phyloP scores from a whole-genome alignment of 2,329 filamentous ascomycete genomes.

The Diaporthe ilicicola region DNA sequence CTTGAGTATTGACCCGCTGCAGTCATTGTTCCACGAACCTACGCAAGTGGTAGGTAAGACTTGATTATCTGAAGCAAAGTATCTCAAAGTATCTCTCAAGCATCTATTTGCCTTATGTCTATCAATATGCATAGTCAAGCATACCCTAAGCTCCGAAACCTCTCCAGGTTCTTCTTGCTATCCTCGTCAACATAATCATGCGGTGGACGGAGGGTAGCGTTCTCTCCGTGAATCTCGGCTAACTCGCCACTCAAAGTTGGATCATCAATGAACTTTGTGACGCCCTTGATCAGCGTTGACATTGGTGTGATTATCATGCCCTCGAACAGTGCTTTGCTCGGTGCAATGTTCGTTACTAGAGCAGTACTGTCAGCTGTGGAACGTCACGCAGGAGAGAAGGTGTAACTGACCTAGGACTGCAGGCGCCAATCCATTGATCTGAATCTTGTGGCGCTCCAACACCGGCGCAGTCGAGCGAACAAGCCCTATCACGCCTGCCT shows the following conservation, averaged over 20 bases:
- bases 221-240: constrained; percentile 60
- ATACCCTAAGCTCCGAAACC: constrained; percentile 56
- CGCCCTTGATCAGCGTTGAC: constrained; percentile 54
- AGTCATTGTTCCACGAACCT: constrained; percentile 1
- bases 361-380: constrained; percentile 9
- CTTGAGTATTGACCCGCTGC: constrained; percentile 15
- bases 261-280: constrained; percentile 52
- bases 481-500: constrained; percentile 57
- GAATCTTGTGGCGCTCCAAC: constrained; percentile 51
- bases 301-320: constrained; percentile 61
- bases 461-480: constrained; percentile 55
- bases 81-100: background rate
- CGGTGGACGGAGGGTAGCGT: constrained; percentile 54
- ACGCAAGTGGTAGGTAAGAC: background rate
- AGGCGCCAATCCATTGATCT: constrained; percentile 60
- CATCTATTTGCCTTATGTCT: background rate
- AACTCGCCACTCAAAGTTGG: constrained; percentile 51
- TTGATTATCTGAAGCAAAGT: background rate
- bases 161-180: constrained; percentile 55
- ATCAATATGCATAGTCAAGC: constrained; percentile 42
- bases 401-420: constrained; percentile 55
- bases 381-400: background rate
- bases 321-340: constrained; percentile 52
- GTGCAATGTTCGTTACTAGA: constrained; percentile 56
- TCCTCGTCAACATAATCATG: constrained; percentile 58